phyloP scores from a whole-genome alignment of 768 basidiomycete genomes.

The Kwoniella pini region DNA sequence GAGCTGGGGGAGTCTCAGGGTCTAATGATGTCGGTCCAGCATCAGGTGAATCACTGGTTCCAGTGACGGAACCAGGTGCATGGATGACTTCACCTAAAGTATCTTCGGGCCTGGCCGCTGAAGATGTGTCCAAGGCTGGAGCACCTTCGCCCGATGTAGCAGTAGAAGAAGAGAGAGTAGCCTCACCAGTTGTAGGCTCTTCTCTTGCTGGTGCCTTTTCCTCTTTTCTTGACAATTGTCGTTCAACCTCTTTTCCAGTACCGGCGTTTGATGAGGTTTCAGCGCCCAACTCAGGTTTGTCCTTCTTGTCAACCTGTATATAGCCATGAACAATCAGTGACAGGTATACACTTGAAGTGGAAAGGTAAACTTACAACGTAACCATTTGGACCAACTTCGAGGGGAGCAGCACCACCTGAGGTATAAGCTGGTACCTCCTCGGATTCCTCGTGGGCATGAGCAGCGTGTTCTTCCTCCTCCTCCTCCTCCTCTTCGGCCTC shows the following conservation, averaged over 20 bases:
- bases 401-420: slow-evolving; percentile 55
- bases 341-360: not conserved
- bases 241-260: slow-evolving; percentile 53
- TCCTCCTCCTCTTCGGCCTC: slow-evolving; percentile 45
- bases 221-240: slow-evolving; percentile 64
- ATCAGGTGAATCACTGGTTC: slow-evolving; percentile 2
- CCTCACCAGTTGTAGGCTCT: slow-evolving; percentile 54
- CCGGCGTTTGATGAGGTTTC: slow-evolving; percentile 26
- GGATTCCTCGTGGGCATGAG: slow-evolving; percentile 60
- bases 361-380: slow-evolving; percentile 62
- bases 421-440: slow-evolving; percentile 66
- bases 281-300: slow-evolving; percentile 37
- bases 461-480: slow-evolving; percentile 60
- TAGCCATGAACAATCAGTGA: slow-evolving; percentile 1
- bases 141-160: slow-evolving; percentile 18
- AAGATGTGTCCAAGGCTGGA: not conserved
- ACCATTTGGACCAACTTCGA: slow-evolving; percentile 61
- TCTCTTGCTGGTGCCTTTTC: slow-evolving; percentile 73
- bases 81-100: slow-evolving; percentile 42
- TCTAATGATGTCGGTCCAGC: slow-evolving; percentile 29
- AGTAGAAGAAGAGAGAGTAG: slow-evolving; percentile 30
- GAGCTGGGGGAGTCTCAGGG: slow-evolving; percentile 25
- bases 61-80: slow-evolving; percentile 30
- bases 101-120: slow-evolving; percentile 18
- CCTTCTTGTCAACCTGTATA: slow-evolving; percentile 63